phyloP scores from a whole-genome alignment of 2,329 filamentous ascomycete species.

The Penicillium sp. region DNA sequence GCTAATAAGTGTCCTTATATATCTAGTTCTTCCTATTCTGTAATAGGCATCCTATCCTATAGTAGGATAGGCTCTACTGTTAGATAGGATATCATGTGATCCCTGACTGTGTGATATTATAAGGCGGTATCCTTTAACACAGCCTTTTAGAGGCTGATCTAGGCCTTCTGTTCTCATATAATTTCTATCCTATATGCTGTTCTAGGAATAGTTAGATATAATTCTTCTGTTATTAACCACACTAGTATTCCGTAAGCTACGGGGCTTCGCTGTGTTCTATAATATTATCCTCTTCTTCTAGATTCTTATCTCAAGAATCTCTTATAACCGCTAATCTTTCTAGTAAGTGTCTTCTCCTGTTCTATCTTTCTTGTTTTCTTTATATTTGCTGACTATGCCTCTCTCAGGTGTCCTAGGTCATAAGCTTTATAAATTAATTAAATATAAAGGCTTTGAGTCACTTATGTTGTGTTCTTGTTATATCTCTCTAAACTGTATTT shows the following conservation, averaged over 20 bases:
- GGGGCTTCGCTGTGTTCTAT: not conserved
- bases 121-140: too few relatives aligned
- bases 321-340: not conserved
- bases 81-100: not conserved
- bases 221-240: not conserved
- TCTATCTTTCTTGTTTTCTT: not conserved
- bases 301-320: not conserved
- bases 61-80: too few relatives aligned
- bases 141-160: too few relatives aligned
- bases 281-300: not conserved
- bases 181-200: not conserved
- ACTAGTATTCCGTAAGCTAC: not conserved
- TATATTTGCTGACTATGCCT: not conserved
- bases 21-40: not conserved
- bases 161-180: too few relatives aligned
- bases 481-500: not conserved
- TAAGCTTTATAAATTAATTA: not conserved
- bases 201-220: not conserved
- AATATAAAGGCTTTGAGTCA: not conserved
- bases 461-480: not conserved
- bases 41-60: too few relatives aligned
- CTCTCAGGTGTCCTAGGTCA: not conserved
- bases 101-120: too few relatives aligned
- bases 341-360: not conserved
- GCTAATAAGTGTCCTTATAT: not conserved